Percentiles rank a stretch among this genome's conserved stretches.
These are phyloP conservation scores for Ogataea pignaliae DNA, from an alignment of 805 yeast species.

Conservation along the genomic window DNA sequence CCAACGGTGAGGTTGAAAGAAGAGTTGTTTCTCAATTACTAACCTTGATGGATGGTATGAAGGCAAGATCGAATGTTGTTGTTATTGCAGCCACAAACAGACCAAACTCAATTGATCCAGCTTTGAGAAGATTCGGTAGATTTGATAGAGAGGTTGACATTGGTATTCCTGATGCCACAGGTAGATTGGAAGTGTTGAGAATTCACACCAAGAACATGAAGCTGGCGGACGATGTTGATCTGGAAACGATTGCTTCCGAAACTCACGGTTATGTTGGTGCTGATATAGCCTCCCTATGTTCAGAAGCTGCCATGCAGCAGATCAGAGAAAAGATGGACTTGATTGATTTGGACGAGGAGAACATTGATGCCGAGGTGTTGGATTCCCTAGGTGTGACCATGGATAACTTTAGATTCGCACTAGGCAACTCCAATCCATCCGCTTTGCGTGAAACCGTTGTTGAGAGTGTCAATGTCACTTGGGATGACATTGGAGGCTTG, in stretches of 20 bases:
- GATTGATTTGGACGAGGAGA: constrained; percentile 92
- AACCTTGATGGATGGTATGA: constrained; percentile 99
- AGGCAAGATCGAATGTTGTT: constrained; percentile 96
- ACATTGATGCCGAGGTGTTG: constrained; percentile 94
- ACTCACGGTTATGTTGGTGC: constrained; percentile 99
- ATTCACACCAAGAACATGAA: constrained; percentile 99
- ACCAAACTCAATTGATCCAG: constrained; percentile 84
- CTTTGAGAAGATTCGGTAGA: constrained; percentile 80
- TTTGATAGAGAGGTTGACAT: constrained; percentile 84
- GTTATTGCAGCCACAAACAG: constrained; percentile 97
- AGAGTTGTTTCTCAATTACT: constrained; percentile 97
- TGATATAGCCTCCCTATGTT: constrained; percentile 95
- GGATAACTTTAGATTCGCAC: constrained; percentile 97
- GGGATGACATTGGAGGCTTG: constrained; percentile 99
- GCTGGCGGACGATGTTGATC: constrained; percentile 88
- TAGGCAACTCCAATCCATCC: constrained; percentile 97
- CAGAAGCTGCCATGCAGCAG: constrained; percentile 99
- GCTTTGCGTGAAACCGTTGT: constrained; percentile 99
- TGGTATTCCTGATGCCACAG: constrained; percentile 96
- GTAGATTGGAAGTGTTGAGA: constrained; percentile 93
- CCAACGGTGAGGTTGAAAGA: constrained; percentile 99
- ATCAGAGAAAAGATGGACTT: constrained; percentile 99
- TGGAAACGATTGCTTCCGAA: constrained; percentile 93
- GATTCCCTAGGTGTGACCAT: constrained; percentile 96
- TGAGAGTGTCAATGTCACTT: constrained; percentile 95